A percentile compares a stretch with the other conserved stretches of the same genome.
phyloP scores from a whole-genome alignment of 1,139 yeast species.

The Hansenula lynferdii region DNA sequence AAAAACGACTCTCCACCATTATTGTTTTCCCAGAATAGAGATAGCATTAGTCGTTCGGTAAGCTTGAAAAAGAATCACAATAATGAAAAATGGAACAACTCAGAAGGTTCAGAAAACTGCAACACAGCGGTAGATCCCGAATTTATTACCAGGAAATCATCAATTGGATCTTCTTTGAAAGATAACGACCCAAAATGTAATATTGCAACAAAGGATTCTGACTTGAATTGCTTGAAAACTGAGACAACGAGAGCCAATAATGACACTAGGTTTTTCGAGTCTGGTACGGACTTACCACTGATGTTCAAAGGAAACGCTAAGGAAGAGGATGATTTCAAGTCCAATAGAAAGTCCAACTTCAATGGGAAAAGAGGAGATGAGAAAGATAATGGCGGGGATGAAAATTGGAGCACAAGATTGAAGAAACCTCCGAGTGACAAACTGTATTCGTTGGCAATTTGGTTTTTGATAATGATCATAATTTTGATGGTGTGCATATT shows the following conservation, averaged over 20 bases:
- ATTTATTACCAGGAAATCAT: no score
- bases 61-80: background rate
- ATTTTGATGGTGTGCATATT: conserved; percentile 16
- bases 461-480: conserved; percentile 17
- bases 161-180: background rate
- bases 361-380: background rate
- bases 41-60: conserved; percentile 3
- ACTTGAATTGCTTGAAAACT: conserved; percentile 10
- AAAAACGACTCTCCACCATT: conserved; percentile 11
- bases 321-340: background rate
- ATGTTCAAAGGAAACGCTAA: background rate
- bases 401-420: background rate
- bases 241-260: no score
- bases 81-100: no score
- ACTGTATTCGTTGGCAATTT: conserved; percentile 12
- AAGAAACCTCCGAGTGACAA: background rate
- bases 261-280: background rate
- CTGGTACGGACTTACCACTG: background rate
- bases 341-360: no score
- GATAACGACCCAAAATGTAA: background rate
- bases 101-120: background rate
- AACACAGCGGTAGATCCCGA: no score
- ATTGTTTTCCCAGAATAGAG: conserved; percentile 12
- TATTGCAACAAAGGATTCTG: conserved; percentile 14
- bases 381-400: background rate